Base-by-base conservation (phyloP, 805 yeast species). In the Peterozyma toletana region DNA sequence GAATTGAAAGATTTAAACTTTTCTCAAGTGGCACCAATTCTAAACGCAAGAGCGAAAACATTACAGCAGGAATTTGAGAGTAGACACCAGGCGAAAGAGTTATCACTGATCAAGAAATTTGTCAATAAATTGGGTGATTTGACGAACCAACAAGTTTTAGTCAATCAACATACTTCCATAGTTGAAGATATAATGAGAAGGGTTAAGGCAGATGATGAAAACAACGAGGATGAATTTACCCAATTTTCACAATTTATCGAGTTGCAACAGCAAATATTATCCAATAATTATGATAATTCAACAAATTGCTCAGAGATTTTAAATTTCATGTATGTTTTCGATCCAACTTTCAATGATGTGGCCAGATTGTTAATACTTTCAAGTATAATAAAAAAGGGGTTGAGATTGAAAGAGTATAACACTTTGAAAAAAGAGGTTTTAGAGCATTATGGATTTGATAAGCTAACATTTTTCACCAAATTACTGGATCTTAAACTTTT, bases 101-200 rank as follows among this genome's bases (percentile, higher is more conserved):
- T 80, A 2, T 67, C 77, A 3, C 84, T 84, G 52, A 83, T 90
- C 50, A 81, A 81, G 55, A 63, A 69, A 40, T 78, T 90, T 52
- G 96, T 91, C 9, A 76, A 77, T 15, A 80, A 78, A 38, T 66
- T 91, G 30, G 80, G 84, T 9, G 71, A 70, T 11, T 60, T 91
- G 39, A 90, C 88, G 46, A 64, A 70, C 9, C 71, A 77, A 39
- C 95, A 89, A 59, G 79, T 73, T 35, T 66, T 77, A 51, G 73
- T 93, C 29, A 77, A 83, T 49, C 74, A 77, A 45, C 96, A 87
- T 57, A 86, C 96, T 0, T 63, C 63, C 4, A 60, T 89, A n/a
- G 84, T 91, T 9, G 93, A 87, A 52, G 66, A 65, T 30, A 68
- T 86, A 1, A 63, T 86, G 53, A 56, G 64, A 11, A 61, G 64